phyloP scores from a whole-genome alignment of 2,329 filamentous ascomycete genomes.

The Trematosphaeria pertusa region DNA sequence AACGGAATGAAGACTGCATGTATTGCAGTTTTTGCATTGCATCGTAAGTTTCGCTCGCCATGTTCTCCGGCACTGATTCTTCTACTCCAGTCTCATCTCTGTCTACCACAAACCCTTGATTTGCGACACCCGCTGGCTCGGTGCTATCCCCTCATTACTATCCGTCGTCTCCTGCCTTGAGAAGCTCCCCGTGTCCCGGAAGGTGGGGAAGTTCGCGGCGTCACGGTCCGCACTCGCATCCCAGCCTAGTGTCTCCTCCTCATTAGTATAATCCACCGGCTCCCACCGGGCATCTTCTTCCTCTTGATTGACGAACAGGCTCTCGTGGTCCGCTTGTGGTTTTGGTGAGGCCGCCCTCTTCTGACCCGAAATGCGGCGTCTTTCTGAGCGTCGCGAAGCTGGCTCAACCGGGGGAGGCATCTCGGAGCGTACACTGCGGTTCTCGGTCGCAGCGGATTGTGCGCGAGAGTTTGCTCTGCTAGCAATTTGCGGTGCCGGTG shows the following conservation, averaged over 20 bases:
- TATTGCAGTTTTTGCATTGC: too few species aligned
- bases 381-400: conserved; percentile 38
- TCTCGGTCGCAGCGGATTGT: conserved; percentile 27
- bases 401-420: conserved; percentile 53
- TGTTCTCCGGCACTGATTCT: too few species aligned
- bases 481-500: conserved; percentile 48
- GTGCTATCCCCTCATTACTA: conserved; percentile 61
- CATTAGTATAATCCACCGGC: conserved; percentile 70
- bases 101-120: conserved; percentile 44
- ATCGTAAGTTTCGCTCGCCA: too few species aligned
- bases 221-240: conserved; percentile 68
- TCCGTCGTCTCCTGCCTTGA: conserved; percentile 33
- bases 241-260: conserved; percentile 75
- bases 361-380: conserved; percentile 38
- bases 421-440: conserved; percentile 36
- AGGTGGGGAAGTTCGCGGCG: conserved; percentile 50
- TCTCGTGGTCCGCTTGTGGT: conserved; percentile 67
- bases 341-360: conserved; percentile 25
- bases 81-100: too few species aligned
- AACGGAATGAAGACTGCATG: neutral
- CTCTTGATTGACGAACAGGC: conserved; percentile 71
- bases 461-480: conserved; percentile 43
- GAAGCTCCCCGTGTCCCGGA: conserved; percentile 50
- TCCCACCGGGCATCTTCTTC: conserved; percentile 78
- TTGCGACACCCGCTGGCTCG: conserved; percentile 77